These are phyloP conservation scores for Hansenula sp. DNA, from an alignment of 1,139 yeast genomes.

Conservation along the genomic window DNA sequence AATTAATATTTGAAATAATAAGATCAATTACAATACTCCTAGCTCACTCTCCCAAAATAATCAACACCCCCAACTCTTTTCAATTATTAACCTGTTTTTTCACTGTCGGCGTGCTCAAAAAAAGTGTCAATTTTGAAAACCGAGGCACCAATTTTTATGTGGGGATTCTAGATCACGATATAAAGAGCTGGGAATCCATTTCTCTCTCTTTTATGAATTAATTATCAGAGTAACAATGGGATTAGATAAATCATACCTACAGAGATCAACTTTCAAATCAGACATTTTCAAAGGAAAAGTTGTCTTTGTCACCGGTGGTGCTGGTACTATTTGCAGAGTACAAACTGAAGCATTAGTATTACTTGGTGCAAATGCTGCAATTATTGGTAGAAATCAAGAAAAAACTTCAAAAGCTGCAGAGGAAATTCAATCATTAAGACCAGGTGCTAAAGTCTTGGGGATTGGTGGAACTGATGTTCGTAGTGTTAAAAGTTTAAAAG, in stretches of 20 bases:
- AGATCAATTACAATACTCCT: too few relatives aligned
- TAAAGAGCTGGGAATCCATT: too few relatives aligned
- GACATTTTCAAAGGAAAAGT: constrained; percentile 77
- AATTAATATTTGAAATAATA: too few relatives aligned
- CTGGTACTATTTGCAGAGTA: constrained; percentile 86
- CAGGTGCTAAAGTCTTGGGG: constrained; percentile 62
- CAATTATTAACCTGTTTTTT: too few relatives aligned
- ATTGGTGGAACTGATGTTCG: constrained; percentile 75
- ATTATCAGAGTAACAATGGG: constrained; percentile 5
- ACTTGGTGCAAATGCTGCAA: constrained; percentile 83
- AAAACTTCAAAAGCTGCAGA: constrained; percentile 63
- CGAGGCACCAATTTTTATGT: too few relatives aligned
- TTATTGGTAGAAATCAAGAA: constrained; percentile 68
- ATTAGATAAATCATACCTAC: constrained; percentile 22
- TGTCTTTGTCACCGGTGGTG: constrained; percentile 90
- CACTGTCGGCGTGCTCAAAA: too few relatives aligned
- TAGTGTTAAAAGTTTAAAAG: constrained; percentile 47
- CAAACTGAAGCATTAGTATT: constrained; percentile 79
- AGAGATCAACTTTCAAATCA: constrained; percentile 38
- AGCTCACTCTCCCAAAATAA: too few relatives aligned
- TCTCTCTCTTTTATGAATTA: not conserved
- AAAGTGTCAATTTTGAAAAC: too few relatives aligned
- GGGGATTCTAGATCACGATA: not conserved
- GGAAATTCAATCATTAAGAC: constrained; percentile 55
- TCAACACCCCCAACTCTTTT: too few relatives aligned